phyloP scores from a whole-genome alignment of 2,329 filamentous ascomycete species.

The Fusarium floridanum region DNA sequence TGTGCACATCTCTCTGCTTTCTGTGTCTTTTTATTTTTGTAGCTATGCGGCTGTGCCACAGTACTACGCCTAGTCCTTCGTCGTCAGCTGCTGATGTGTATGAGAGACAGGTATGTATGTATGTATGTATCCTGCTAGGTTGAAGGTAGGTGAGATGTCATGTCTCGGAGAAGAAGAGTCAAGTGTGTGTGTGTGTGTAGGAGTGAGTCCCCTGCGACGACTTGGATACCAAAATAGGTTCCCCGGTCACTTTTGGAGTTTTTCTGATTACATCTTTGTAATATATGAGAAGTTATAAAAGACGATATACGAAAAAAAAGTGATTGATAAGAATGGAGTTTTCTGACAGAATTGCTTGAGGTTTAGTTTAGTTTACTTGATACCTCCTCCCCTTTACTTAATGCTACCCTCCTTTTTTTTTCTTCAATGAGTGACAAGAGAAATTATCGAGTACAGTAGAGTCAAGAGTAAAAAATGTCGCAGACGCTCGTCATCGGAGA shows the following conservation, averaged over 20 bases:
- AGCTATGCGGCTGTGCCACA: too few species aligned
- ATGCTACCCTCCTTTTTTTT: neutral
- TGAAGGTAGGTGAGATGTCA: neutral
- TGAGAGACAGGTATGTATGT: neutral
- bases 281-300: neutral
- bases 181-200: neutral
- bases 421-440: neutral
- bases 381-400: neutral
- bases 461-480: neutral
- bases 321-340: slow-evolving; percentile 35
- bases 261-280: neutral
- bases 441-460: neutral
- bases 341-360: neutral
- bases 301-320: neutral
- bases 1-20: too few species aligned
- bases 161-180: neutral
- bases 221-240: slow-evolving; percentile 9
- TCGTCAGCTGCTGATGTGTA: too few species aligned
- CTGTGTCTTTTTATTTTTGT: too few species aligned
- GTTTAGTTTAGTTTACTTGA: neutral
- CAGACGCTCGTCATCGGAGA: neutral
- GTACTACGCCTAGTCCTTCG: too few species aligned
- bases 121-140: neutral
- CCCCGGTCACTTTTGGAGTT: neutral
- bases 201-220: neutral